Evolutionary conservation across 2,329 filamentous ascomycete genomes (phyloP).

Genomic region (Aspergillus floridensis): DNA sequence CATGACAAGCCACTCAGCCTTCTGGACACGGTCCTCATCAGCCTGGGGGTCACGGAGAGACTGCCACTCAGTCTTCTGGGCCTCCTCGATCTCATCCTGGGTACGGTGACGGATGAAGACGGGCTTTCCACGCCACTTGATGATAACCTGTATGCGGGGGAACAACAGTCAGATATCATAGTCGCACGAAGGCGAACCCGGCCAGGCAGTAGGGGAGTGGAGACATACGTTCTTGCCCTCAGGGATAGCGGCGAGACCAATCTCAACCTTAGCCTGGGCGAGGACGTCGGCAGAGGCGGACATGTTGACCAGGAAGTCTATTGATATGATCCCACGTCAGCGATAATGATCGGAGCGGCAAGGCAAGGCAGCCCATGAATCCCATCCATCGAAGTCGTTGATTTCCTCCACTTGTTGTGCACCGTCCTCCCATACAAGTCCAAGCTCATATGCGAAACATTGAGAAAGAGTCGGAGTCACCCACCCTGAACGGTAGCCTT

Average conservation of each 20-base stretch:
- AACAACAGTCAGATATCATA: constrained; percentile 14
- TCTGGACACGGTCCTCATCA: constrained; percentile 92
- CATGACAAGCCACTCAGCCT: constrained; percentile 99
- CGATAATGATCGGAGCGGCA: constrained; percentile 10
- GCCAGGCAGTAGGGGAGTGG: neutral
- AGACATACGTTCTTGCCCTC: constrained; percentile 96
- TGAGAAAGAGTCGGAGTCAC: constrained; percentile 34
- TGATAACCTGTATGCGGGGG: constrained; percentile 69
- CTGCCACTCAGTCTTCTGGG: constrained; percentile 81
- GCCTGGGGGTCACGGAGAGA: constrained; percentile 85
- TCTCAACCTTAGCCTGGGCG: constrained; percentile 99
- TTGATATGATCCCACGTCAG: constrained; percentile 29
- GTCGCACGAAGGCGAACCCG: neutral
- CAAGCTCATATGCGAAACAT: neutral
- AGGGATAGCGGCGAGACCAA: constrained; percentile 86
- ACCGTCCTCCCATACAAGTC: constrained; percentile 3
- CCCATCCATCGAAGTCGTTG: constrained; percentile 1
- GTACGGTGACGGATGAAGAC: constrained; percentile 99
- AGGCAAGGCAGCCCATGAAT: constrained; percentile 1
- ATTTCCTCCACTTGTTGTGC: neutral
- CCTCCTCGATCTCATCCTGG: constrained; percentile 86
- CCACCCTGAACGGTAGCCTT: constrained; percentile 98
- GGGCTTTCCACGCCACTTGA: constrained; percentile 99
- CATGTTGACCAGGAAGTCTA: constrained; percentile 99
- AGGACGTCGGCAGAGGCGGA: constrained; percentile 96